phyloP scores from a whole-genome alignment of 1,284 basidiomycete genomes.

The Trichosporon sp. region DNA sequence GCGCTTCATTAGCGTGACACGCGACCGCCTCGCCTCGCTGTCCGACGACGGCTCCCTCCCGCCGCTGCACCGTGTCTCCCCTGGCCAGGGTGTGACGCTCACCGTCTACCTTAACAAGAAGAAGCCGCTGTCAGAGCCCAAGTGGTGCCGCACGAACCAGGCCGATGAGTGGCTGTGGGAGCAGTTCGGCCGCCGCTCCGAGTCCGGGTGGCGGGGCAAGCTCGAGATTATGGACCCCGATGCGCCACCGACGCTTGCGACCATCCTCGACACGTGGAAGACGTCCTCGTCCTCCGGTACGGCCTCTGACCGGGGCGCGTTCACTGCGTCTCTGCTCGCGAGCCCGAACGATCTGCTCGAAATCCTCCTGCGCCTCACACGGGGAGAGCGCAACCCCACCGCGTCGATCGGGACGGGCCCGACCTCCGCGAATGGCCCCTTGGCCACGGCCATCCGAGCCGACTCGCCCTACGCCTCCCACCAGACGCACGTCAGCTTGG shows the following conservation, averaged over 20 bases:
- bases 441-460: constrained; percentile 60
- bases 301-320: constrained; percentile 71
- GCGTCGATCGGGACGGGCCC: constrained; percentile 60
- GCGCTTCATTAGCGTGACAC: constrained; percentile 37
- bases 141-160: constrained; percentile 92
- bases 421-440: constrained; percentile 28
- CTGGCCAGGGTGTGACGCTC: constrained; percentile 36
- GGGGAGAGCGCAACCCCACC: constrained; percentile 74
- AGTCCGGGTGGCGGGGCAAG: constrained; percentile 82
- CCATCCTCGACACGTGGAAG: constrained; percentile 82
- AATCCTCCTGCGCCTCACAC: constrained; percentile 79
- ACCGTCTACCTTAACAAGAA: constrained; percentile 70
- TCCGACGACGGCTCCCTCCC: constrained; percentile 25
- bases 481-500: constrained; percentile 87
- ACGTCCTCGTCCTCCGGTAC: constrained; percentile 69
- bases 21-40: constrained; percentile 31
- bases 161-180: constrained; percentile 86
- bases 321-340: constrained; percentile 78
- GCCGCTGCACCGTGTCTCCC: constrained; percentile 21
- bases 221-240: constrained; percentile 90
- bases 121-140: constrained; percentile 83
- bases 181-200: constrained; percentile 63
- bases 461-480: constrained; percentile 74
- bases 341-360: constrained; percentile 78
- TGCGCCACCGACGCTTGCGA: constrained; percentile 88